phyloP scores from a whole-genome alignment of 2,329 filamentous ascomycete genomes.

The Verticillium albo-atrum region DNA sequence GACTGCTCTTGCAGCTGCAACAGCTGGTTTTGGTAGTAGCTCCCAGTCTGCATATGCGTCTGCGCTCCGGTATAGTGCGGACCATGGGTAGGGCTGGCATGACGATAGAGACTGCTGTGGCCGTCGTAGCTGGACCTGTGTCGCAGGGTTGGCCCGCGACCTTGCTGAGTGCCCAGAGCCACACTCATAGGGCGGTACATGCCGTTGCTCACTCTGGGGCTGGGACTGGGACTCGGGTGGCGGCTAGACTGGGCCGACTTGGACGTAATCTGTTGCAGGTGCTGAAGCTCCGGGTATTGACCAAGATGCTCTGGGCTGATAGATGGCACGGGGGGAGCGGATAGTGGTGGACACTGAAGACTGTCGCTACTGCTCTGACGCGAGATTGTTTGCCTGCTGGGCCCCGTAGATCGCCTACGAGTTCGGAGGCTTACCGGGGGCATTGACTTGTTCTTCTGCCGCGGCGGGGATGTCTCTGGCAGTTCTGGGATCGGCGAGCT shows the following conservation, averaged over 20 bases:
- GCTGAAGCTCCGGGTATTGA: slow-evolving; percentile 1
- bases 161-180: slow-evolving; percentile 1
- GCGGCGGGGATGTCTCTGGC: slow-evolving; percentile 16
- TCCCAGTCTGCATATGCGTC: slow-evolving; percentile 3
- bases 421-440: slow-evolving; percentile 39
- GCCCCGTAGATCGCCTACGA: slow-evolving; percentile 8
- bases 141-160: slow-evolving; percentile 16
- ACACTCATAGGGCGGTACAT: slow-evolving; percentile 4
- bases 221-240: background rate
- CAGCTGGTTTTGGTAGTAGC: slow-evolving; percentile 11
- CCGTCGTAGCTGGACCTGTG: slow-evolving; percentile 28
- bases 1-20: slow-evolving; percentile 15
- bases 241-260: background rate
- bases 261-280: slow-evolving; percentile 1
- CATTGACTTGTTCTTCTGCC: slow-evolving; percentile 26
- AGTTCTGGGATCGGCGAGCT: slow-evolving; percentile 20
- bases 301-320: background rate
- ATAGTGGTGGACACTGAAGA: background rate
- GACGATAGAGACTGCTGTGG: slow-evolving; percentile 9
- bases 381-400: background rate
- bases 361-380: slow-evolving; percentile 1
- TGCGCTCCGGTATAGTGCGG: slow-evolving; percentile 13
- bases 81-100: slow-evolving; percentile 10
- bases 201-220: background rate
- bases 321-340: background rate